phyloP scores from a whole-genome alignment of 306 rosid genomes.

The Gleditsia sinensis region DNA sequence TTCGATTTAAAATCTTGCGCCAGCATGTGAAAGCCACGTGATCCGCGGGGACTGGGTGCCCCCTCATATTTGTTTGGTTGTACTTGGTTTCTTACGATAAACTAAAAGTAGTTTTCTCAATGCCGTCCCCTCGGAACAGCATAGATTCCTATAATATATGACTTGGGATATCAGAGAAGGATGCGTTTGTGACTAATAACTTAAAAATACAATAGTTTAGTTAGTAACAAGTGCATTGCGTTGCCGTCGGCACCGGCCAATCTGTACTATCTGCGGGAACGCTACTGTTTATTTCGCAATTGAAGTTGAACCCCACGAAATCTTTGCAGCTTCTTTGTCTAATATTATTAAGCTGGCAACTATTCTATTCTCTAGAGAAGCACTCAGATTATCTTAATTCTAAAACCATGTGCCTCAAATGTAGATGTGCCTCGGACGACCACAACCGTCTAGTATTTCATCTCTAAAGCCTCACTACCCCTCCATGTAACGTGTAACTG shows the following conservation, averaged over 20 bases:
- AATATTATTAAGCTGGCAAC: too few relatives aligned
- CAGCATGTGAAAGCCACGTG: conserved; percentile 31
- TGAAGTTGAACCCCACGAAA: background rate
- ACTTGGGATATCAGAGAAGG: background rate
- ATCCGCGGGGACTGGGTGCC: conserved; percentile 8
- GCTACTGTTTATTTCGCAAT: background rate
- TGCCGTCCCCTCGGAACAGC: background rate
- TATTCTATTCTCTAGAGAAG: background rate
- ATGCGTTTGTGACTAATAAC: background rate
- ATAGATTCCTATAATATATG: too few relatives aligned
- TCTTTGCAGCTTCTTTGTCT: background rate
- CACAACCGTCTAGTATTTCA: background rate
- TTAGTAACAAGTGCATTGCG: background rate
- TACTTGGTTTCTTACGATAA: background rate
- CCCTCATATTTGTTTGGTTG: background rate
- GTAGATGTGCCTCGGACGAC: too few relatives aligned
- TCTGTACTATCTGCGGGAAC: too few relatives aligned
- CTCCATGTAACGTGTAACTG: background rate
- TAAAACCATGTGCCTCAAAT: background rate
- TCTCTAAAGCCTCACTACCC: background rate
- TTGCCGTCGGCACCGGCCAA: conserved; percentile 12
- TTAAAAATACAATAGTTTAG: background rate
- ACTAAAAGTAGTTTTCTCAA: background rate
- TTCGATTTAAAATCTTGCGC: conserved; percentile 14
- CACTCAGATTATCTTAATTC: background rate